Conservation (phyloP, 2,329 filamentous ascomycete species). For the Salinomyces thailandicus region DNA sequence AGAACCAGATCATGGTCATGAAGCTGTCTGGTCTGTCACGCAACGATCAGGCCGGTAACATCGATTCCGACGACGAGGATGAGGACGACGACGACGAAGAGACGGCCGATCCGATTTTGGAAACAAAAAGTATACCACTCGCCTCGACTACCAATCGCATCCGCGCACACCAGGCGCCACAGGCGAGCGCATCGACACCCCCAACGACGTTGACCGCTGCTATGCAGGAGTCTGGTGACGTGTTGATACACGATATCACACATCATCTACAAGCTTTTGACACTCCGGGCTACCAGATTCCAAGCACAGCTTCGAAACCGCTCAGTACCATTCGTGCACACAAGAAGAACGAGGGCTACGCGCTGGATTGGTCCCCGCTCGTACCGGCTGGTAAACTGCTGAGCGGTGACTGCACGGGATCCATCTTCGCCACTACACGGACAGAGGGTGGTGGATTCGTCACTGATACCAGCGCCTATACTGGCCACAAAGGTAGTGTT, state of each 20-base stretch:
- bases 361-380: constrained; percentile 87
- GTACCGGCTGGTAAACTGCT: constrained; percentile 73
- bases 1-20: constrained; percentile 92
- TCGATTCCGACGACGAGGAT: constrained; percentile 57
- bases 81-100: constrained; percentile 66
- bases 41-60: constrained; percentile 65
- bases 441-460: constrained; percentile 83
- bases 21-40: constrained; percentile 86
- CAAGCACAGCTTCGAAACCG: constrained; percentile 72
- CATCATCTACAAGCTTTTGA: constrained; percentile 85
- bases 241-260: constrained; percentile 90
- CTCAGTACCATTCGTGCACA: constrained; percentile 80
- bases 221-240: constrained; percentile 81
- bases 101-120: constrained; percentile 75
- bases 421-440: constrained; percentile 79
- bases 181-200: constrained; percentile 58
- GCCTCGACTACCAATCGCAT: constrained; percentile 88
- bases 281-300: constrained; percentile 69
- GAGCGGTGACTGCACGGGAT: constrained; percentile 82
- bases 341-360: constrained; percentile 80
- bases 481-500: constrained; percentile 72
- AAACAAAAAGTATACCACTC: constrained; percentile 80
- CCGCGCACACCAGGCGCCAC: constrained; percentile 69
- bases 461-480: constrained; percentile 73
- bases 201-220: constrained; percentile 76